A percentile compares a stretch with the other conserved stretches of the same genome.
phyloP scores from a whole-genome alignment of 805 yeast genomes.

The Pachysolen tannophilus region DNA sequence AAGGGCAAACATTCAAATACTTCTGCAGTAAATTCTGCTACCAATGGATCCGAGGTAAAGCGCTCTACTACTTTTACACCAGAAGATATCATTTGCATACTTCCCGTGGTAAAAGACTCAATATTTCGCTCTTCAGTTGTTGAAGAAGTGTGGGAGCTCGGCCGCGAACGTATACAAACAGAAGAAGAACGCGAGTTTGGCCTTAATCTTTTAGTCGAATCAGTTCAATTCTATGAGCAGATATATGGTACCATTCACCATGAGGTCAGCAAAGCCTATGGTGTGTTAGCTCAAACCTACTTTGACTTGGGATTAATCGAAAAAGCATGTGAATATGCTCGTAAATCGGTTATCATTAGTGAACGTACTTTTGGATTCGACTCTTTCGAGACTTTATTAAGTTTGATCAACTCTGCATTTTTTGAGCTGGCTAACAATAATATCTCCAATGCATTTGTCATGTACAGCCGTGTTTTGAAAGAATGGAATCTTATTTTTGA shows the following conservation, averaged over 20 bases:
- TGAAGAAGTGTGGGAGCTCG: constrained; percentile 70
- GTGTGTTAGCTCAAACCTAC: constrained; percentile 58
- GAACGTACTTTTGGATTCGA: constrained; percentile 83
- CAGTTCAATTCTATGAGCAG: constrained; percentile 70
- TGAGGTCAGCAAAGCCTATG: constrained; percentile 66
- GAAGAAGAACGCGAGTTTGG: constrained; percentile 47
- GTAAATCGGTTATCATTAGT: constrained; percentile 62
- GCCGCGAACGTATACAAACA: constrained; percentile 33
- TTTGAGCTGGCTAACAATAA: constrained; percentile 58
- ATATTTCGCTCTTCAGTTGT: constrained; percentile 57
- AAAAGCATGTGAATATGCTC: constrained; percentile 56
- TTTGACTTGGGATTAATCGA: constrained; percentile 46
- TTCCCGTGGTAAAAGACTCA: constrained; percentile 72
- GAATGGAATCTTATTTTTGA: constrained; percentile 55
- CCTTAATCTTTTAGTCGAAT: constrained; percentile 55
- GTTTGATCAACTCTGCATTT: constrained; percentile 67
- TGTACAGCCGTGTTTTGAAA: constrained; percentile 51
- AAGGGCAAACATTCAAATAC: constrained; percentile 15
- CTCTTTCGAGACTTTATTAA: constrained; percentile 63
- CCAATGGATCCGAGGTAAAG: constrained; percentile 10
- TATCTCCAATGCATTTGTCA: constrained; percentile 50
- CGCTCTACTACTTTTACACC: constrained; percentile 40
- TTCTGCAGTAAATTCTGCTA: constrained; percentile 9
- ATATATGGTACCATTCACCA: constrained; percentile 76
- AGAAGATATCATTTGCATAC: constrained; percentile 59